These are phyloP conservation scores for Sordariomycetes sp. DNA, from an alignment of 2,329 filamentous ascomycete species.

Conservation along the genomic window DNA sequence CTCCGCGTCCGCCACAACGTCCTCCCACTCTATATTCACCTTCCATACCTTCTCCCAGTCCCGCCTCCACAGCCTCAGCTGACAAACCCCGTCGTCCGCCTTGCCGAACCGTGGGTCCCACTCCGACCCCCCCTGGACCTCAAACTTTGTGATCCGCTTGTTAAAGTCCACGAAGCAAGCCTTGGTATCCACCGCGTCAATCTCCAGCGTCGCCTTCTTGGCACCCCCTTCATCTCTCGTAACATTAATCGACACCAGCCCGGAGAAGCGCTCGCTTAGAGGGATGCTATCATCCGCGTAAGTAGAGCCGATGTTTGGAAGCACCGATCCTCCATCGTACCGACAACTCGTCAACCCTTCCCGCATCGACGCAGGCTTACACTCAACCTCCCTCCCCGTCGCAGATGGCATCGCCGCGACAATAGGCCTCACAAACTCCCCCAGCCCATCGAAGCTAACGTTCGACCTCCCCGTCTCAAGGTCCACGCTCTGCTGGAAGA, in stretches of 20 bases:
- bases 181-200: conserved; percentile 64
- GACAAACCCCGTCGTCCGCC: conserved; percentile 44
- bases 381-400: conserved; percentile 44
- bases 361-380: conserved; percentile 26
- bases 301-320: conserved; percentile 47
- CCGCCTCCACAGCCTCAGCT: conserved; percentile 71
- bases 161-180: conserved; percentile 65
- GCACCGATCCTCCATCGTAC: conserved; percentile 48
- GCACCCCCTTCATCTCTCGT: conserved; percentile 18
- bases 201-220: conserved; percentile 45
- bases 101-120: conserved; percentile 53
- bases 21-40: conserved; percentile 57
- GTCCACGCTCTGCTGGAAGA: conserved; percentile 72
- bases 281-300: conserved; percentile 23
- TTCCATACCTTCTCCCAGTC: conserved; percentile 67
- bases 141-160: conserved; percentile 49
- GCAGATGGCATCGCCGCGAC: conserved; percentile 59
- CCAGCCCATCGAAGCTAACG: conserved; percentile 56
- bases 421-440: conserved; percentile 53
- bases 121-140: conserved; percentile 43
- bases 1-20: conserved; percentile 8
- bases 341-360: conserved; percentile 50
- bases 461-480: conserved; percentile 58
- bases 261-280: conserved; percentile 21
- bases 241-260: conserved; percentile 40